phyloP scores from a whole-genome alignment of 208 protist species.

The Herpetomonas samuelpessoai region DNA sequence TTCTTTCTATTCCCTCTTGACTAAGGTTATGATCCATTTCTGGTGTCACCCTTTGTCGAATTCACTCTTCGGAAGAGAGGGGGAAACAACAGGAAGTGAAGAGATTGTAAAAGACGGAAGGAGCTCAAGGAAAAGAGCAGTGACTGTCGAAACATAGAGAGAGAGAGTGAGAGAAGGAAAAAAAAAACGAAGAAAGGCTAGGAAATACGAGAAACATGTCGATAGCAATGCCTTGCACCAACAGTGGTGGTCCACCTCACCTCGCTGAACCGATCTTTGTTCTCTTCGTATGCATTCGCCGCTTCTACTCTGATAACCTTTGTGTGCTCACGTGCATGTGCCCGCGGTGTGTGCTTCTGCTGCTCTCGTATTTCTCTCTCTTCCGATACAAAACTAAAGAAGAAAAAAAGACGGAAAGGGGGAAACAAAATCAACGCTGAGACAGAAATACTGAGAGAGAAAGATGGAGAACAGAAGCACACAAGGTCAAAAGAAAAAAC shows the following conservation, averaged over 20 bases:
- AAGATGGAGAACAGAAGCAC: conserved; percentile 2
- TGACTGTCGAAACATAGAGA: neutral
- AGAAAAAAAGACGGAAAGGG: conserved; percentile 5
- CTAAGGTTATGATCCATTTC: too few species aligned
- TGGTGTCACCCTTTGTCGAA: too few species aligned
- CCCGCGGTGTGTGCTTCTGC: too few species aligned
- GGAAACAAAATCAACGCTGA: conserved; percentile 14
- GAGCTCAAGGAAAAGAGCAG: conserved; percentile 4
- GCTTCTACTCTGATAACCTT: too few species aligned
- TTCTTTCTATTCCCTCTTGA: too few species aligned
- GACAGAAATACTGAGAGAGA: conserved; percentile 6
- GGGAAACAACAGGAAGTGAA: conserved; percentile 3
- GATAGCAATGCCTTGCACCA: too few species aligned
- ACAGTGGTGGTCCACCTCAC: too few species aligned
- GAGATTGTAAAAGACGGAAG: conserved; percentile 7
- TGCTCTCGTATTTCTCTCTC: too few species aligned
- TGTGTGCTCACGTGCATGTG: too few species aligned
- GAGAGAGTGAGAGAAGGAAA: conserved; percentile 2
- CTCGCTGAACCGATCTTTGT: too few species aligned
- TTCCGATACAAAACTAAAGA: neutral
- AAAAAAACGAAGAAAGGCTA: conserved; percentile 12
- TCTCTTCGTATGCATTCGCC: too few species aligned
- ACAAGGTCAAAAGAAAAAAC: conserved; percentile 14
- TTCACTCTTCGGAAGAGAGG: neutral
- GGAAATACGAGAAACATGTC: conserved; percentile 1